These are phyloP conservation scores for Alisma plantagoaquatica DNA, from an alignment of 106 monocot species.

Conservation along the genomic window DNA sequence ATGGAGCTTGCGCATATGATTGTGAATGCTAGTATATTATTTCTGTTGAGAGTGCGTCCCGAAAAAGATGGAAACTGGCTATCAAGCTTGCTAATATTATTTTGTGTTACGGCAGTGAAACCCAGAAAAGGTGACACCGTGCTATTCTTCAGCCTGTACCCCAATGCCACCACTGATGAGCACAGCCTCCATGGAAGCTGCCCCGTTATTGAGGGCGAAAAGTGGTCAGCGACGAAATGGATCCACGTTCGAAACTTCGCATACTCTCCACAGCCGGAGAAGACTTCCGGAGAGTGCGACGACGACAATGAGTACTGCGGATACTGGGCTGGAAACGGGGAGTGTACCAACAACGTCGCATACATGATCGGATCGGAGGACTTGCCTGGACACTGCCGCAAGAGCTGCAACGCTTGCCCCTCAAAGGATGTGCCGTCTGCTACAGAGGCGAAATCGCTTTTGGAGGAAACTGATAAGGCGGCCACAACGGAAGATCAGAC, in stretches of 20 bases:
- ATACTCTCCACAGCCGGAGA: neutral
- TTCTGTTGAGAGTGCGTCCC: too few relatives aligned
- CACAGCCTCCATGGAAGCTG: constrained; percentile 72
- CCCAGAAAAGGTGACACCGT: constrained; percentile 67
- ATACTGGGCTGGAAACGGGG: constrained; percentile 51
- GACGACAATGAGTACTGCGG: constrained; percentile 44
- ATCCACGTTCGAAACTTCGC: constrained; percentile 69
- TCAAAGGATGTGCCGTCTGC: too few relatives aligned
- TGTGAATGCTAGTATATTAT: too few relatives aligned
- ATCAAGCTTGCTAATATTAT: too few relatives aligned
- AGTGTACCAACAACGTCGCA: constrained; percentile 53
- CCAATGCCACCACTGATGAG: constrained; percentile 46
- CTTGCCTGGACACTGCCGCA: constrained; percentile 42
- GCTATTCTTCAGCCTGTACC: constrained; percentile 79
- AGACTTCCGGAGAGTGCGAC: constrained; percentile 11
- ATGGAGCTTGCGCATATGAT: too few relatives aligned
- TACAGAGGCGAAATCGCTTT: too few relatives aligned
- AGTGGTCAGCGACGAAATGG: constrained; percentile 98
- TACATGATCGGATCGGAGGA: constrained; percentile 53
- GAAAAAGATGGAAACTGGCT: too few relatives aligned
- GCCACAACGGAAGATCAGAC: too few relatives aligned
- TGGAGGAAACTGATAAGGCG: too few relatives aligned
- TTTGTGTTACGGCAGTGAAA: constrained; percentile 62
- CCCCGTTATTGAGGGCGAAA: constrained; percentile 73
- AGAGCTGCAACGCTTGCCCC: constrained; percentile 66